phyloP scores from a whole-genome alignment of 768 basidiomycete genomes.

The Termitomyces sp. region DNA sequence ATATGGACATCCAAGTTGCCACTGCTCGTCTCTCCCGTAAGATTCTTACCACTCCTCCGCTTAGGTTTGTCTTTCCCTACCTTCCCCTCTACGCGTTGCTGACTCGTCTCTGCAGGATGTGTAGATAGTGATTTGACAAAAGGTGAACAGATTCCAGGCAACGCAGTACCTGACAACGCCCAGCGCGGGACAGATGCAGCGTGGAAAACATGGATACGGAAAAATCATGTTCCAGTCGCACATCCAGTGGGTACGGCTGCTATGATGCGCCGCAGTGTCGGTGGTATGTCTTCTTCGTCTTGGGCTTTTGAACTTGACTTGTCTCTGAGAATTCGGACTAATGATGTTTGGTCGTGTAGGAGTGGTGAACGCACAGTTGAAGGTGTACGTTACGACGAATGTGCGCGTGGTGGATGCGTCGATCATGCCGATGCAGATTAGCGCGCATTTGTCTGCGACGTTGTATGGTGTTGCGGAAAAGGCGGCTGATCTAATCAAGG shows the following conservation, averaged over 20 bases:
- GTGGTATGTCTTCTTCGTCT: not conserved
- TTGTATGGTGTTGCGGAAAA: constrained; percentile 51
- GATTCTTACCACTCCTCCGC: not conserved
- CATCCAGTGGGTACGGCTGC: constrained; percentile 40
- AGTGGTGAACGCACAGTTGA: constrained; percentile 40
- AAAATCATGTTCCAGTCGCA: constrained; percentile 35
- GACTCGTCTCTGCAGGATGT: not conserved
- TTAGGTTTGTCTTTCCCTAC: not conserved
- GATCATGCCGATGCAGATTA: constrained; percentile 41
- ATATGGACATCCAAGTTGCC: constrained; percentile 46
- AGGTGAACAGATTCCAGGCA: constrained; percentile 37
- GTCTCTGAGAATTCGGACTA: not conserved
- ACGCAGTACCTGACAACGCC: constrained; percentile 35
- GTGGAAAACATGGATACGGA: constrained; percentile 42
- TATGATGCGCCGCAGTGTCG: not conserved
- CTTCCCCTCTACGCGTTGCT: not conserved
- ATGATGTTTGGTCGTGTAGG: constrained; percentile 20
- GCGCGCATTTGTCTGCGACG: constrained; percentile 40
- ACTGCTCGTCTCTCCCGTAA: constrained; percentile 37
- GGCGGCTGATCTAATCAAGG: constrained; percentile 46
- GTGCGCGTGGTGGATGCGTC: constrained; percentile 50
- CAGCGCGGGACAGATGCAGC: constrained; percentile 37
- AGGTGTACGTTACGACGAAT: constrained; percentile 41
- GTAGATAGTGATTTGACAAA: not conserved
- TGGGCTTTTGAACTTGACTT: too few species aligned